Conservation (phyloP, 176 grass and related monocot genomes). For the Bonia amplexicaulis region DNA sequence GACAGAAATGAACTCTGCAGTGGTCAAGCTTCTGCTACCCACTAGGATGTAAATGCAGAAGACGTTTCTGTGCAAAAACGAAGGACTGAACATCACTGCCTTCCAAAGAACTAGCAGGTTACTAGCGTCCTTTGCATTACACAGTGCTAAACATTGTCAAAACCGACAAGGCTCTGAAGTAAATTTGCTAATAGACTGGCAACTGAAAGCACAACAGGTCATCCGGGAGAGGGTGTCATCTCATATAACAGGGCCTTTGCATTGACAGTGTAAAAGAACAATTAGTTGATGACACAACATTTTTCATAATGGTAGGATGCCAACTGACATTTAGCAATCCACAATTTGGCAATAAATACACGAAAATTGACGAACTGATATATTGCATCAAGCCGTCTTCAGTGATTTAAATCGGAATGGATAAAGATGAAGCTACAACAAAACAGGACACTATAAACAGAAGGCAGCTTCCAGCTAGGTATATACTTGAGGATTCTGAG, state of each 20-base stretch:
- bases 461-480: background rate
- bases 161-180: background rate
- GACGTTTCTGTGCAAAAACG: background rate
- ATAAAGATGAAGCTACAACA: background rate
- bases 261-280: background rate
- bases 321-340: background rate
- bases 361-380: background rate
- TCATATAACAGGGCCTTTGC: background rate
- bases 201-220: background rate
- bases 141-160: background rate
- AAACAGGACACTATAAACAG: constrained; percentile 11
- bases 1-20: background rate
- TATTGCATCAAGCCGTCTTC: background rate
- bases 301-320: background rate
- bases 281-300: background rate
- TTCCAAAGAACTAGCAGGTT: background rate
- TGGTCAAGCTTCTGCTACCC: background rate
- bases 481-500: background rate
- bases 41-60: background rate
- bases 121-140: background rate
- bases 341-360: background rate
- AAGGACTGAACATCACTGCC: background rate
- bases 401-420: background rate
- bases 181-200: background rate
- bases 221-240: background rate